Percentiles rank a stretch among this genome's conserved stretches.
Conservation (phyloP, 2,329 filamentous ascomycete genomes). For the Corinectria fuckeliana region DNA sequence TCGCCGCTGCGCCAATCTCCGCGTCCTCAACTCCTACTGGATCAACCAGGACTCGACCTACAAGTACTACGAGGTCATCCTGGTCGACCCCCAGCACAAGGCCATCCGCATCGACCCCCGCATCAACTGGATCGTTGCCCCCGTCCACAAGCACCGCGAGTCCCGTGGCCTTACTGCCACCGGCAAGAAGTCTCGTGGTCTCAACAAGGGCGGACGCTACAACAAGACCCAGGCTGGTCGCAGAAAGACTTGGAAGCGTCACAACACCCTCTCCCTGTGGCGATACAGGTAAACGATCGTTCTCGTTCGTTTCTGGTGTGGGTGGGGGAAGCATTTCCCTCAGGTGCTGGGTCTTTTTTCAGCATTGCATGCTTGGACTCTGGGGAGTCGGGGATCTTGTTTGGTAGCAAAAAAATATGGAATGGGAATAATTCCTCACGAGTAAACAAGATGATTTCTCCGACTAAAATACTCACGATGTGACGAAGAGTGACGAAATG, state of each 20-base stretch:
- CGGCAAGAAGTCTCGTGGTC: conserved; percentile 99
- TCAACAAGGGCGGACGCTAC: conserved; percentile 99
- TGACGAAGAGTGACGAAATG: background rate
- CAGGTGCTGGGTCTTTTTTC: conserved; percentile 40
- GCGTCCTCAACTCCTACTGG: conserved; percentile 99
- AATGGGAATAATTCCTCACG: conserved; percentile 41
- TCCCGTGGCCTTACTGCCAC: conserved; percentile 95
- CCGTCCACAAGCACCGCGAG: conserved; percentile 99
- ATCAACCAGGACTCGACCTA: conserved; percentile 99
- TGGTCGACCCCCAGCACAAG: conserved; percentile 99
- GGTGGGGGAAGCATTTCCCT: conserved; percentile 31
- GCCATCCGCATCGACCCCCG: conserved; percentile 98
- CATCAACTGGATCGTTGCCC: conserved; percentile 99
- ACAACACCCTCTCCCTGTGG: conserved; percentile 99
- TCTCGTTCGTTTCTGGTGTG: conserved; percentile 15
- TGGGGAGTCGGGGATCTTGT: conserved; percentile 41
- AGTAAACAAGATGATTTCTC: conserved; percentile 38
- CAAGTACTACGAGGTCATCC: conserved; percentile 99
- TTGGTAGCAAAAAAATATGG: conserved; percentile 42
- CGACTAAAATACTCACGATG: conserved; percentile 16
- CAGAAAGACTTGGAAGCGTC: conserved; percentile 99
- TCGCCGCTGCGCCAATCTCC: conserved; percentile 97
- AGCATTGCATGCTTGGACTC: conserved; percentile 42
- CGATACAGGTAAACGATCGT: conserved; percentile 79
- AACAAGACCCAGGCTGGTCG: conserved; percentile 97